Conservation (phyloP, 371 early-diverging fungal genomes). For the Sporodiniella umbellata region DNA sequence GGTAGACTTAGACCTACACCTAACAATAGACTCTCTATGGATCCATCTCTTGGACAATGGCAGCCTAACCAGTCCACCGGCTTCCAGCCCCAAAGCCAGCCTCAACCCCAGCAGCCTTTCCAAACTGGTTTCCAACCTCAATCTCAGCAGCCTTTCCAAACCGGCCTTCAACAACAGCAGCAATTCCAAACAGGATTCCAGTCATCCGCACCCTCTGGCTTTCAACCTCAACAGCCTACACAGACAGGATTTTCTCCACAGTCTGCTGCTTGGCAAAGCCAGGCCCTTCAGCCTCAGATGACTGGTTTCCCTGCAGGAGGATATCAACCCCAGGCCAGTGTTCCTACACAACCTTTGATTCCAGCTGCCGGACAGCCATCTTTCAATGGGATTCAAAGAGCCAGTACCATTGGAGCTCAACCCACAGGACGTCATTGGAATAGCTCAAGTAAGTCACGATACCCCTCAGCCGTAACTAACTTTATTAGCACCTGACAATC, state of each 20-base stretch:
- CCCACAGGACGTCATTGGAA: slow-evolving; percentile 56
- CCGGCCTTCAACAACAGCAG: slow-evolving; percentile 12
- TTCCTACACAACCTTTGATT: slow-evolving; percentile 16
- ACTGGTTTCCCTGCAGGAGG: slow-evolving; percentile 32
- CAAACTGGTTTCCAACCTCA: slow-evolving; percentile 8
- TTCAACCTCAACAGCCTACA: slow-evolving; percentile 1
- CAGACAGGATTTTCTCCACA: slow-evolving; percentile 8
- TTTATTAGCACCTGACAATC: slow-evolving; percentile 39
- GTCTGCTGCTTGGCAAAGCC: slow-evolving; percentile 17
- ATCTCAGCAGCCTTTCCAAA: background rate
- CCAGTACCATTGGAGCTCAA: slow-evolving; percentile 29
- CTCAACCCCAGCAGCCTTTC: background rate
- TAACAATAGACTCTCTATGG: slow-evolving; percentile 19
- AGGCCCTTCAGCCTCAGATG: slow-evolving; percentile 42
- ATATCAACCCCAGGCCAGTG: slow-evolving; percentile 8
- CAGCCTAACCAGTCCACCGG: slow-evolving; percentile 9
- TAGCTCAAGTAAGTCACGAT: slow-evolving; percentile 52
- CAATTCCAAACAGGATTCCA: too few relatives aligned
- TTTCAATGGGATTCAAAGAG: slow-evolving; percentile 11
- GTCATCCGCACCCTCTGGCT: slow-evolving; percentile 2
- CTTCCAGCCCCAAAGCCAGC: slow-evolving; percentile 4
- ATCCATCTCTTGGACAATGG: slow-evolving; percentile 33
- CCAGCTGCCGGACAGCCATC: slow-evolving; percentile 27
- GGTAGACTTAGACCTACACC: slow-evolving; percentile 31
- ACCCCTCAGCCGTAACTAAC: too few relatives aligned